A percentile compares a stretch with the other conserved stretches of the same genome.
Evolutionary conservation across 2,329 filamentous ascomycete genomes (phyloP).

Genomic region (Parascedosporium putredinis): DNA sequence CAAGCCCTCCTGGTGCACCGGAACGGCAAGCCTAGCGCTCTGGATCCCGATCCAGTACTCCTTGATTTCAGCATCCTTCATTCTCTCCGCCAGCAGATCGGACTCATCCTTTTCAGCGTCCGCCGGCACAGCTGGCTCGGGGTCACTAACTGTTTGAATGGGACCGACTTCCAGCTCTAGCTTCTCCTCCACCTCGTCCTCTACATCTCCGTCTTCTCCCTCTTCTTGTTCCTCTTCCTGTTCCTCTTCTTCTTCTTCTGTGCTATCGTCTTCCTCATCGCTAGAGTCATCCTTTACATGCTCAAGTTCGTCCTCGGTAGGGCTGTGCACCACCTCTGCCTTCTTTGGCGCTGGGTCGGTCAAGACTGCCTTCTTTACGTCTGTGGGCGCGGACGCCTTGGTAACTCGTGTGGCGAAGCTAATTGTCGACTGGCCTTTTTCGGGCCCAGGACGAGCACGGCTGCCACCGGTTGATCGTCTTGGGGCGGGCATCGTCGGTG

Average conservation of each 20-base stretch:
- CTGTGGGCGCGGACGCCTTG: constrained; percentile 35
- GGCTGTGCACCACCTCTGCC: constrained; percentile 15
- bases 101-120: constrained; percentile 33
- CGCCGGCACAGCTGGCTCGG: constrained; percentile 11
- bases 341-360: constrained; percentile 25
- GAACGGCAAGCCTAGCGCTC: constrained; percentile 51
- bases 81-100: constrained; percentile 49
- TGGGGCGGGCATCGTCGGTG: constrained; percentile 34
- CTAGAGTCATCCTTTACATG: constrained; percentile 15
- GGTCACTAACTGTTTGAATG: not conserved
- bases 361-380: constrained; percentile 33
- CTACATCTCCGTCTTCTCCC: too few species aligned
- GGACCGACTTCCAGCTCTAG: constrained; percentile 14
- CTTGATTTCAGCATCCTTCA: constrained; percentile 59
- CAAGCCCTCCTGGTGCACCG: constrained; percentile 70
- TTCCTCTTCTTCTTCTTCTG: constrained; percentile 16
- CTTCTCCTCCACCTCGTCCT: constrained; percentile 15
- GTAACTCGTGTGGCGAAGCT: constrained; percentile 49
- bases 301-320: constrained; percentile 10
- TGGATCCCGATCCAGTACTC: constrained; percentile 72
- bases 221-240: constrained; percentile 14
- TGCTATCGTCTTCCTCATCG: constrained; percentile 15
- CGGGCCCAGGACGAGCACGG: constrained; percentile 23
- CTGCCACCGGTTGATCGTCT: constrained; percentile 34
- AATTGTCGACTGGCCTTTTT: constrained; percentile 42